Conservation (phyloP, 78 protist genomes). For the Dictyostelium intermedium region DNA sequence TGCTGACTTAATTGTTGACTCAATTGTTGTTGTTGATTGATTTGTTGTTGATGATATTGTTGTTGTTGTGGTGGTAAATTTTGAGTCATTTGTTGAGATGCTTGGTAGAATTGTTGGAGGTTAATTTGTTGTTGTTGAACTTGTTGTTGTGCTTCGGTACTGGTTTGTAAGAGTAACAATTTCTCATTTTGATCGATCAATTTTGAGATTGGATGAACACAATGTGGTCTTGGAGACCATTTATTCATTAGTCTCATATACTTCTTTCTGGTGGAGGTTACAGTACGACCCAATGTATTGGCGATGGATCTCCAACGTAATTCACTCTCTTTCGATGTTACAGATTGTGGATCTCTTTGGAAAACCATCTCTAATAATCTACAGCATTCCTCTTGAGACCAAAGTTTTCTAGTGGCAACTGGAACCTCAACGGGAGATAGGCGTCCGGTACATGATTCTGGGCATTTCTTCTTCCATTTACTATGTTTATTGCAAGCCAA, state of each 20-base stretch:
- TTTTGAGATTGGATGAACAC: slow-evolving; percentile 60
- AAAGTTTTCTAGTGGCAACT: slow-evolving; percentile 48
- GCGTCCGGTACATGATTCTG: slow-evolving; percentile 69
- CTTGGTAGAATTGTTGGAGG: background rate
- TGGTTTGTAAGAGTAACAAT: slow-evolving; percentile 4
- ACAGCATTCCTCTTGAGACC: slow-evolving; percentile 71
- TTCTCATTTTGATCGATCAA: slow-evolving; percentile 56
- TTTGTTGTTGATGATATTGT: slow-evolving; percentile 5
- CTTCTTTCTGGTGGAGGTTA: slow-evolving; percentile 57
- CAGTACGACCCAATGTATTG: slow-evolving; percentile 57
- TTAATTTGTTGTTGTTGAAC: slow-evolving; percentile 13
- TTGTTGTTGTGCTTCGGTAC: slow-evolving; percentile 14
- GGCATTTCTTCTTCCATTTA: slow-evolving; percentile 68
- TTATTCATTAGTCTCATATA: slow-evolving; percentile 71
- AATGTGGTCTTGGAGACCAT: slow-evolving; percentile 70
- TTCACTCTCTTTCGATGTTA: slow-evolving; percentile 53
- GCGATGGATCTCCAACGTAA: slow-evolving; percentile 65
- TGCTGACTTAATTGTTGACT: background rate
- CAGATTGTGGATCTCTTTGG: slow-evolving; percentile 73
- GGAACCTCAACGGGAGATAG: slow-evolving; percentile 41
- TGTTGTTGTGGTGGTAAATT: background rate
- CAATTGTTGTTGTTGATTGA: background rate
- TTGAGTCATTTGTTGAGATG: slow-evolving; percentile 13
- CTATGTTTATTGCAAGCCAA: slow-evolving; percentile 52
- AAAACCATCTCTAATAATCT: slow-evolving; percentile 62